Percentiles rank a stretch among this genome's conserved stretches.
Conservation (phyloP, 495 filamentous ascomycete genomes). For the Penicillium verhagenii region DNA sequence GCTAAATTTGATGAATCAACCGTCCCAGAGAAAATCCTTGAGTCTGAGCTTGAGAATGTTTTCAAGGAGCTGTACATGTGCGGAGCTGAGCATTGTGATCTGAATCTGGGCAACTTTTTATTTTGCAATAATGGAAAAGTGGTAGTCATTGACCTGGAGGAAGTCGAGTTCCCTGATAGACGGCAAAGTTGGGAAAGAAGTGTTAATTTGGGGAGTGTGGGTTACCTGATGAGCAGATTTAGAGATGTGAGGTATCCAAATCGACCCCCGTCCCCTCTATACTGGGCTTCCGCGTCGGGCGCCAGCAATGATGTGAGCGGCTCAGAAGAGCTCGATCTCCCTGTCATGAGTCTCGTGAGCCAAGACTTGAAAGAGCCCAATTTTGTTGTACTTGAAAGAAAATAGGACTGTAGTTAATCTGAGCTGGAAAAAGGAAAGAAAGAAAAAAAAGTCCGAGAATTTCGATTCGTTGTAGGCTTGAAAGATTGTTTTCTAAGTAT, state of each 20-base stretch:
- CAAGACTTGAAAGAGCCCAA: too few species aligned
- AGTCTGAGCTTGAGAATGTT: slow-evolving; percentile 1
- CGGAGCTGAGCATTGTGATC: slow-evolving; percentile 7
- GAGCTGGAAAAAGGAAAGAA: too few species aligned
- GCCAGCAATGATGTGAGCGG: not conserved
- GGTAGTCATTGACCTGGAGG: slow-evolving; percentile 5
- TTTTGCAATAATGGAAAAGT: slow-evolving; percentile 8
- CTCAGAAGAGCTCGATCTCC: not conserved
- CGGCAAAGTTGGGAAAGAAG: not conserved
- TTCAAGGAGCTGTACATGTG: not conserved
- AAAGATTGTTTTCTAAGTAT: too few species aligned
- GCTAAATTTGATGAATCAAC: slow-evolving; percentile 3
- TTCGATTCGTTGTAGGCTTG: too few species aligned
- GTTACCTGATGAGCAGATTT: slow-evolving; percentile 9
- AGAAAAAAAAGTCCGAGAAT: too few species aligned
- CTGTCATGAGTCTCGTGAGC: not conserved
- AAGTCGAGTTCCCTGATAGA: slow-evolving; percentile 3
- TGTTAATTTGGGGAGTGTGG: slow-evolving; percentile 1
- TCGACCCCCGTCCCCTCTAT: slow-evolving; percentile 1
- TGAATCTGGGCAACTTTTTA: slow-evolving; percentile 4
- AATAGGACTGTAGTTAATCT: too few species aligned
- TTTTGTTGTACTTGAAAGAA: too few species aligned
- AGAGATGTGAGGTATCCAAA: slow-evolving; percentile 5
- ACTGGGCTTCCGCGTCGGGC: not conserved
- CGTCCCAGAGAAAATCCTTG: not conserved